These are phyloP conservation scores for Parsonsia alboflavescens DNA, from an alignment of 257 asterid species.

Conservation along the genomic window DNA sequence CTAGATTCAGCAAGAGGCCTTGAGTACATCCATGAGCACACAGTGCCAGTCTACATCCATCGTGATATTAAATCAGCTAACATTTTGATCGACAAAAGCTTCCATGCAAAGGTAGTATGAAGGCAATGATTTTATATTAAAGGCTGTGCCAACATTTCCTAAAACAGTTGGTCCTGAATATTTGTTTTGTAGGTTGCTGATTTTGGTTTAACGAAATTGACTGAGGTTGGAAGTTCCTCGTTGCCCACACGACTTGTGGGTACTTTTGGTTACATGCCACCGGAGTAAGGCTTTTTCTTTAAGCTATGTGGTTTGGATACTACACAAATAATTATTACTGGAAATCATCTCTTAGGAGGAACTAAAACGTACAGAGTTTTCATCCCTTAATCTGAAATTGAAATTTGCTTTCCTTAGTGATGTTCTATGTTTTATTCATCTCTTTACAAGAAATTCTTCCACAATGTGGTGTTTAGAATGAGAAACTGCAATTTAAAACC, in stretches of 20 bases:
- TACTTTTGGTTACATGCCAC: conserved; percentile 98
- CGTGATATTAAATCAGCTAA: conserved; percentile 97
- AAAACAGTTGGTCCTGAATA: conserved; percentile 6
- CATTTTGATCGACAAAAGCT: conserved; percentile 81
- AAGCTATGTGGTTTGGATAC: not conserved
- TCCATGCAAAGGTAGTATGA: conserved; percentile 71
- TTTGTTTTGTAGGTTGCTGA: conserved; percentile 74
- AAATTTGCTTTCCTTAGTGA: not conserved
- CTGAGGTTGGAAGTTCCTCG: conserved; percentile 83
- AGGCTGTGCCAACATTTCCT: conserved; percentile 15
- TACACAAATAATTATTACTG: not conserved
- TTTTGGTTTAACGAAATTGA: conserved; percentile 85
- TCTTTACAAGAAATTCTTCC: not conserved
- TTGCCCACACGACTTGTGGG: conserved; percentile 91
- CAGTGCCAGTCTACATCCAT: conserved; percentile 90
- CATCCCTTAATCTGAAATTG: not conserved
- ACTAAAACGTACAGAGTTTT: not conserved
- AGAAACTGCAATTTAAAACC: not conserved
- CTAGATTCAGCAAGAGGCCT: conserved; percentile 98
- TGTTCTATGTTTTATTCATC: not conserved
- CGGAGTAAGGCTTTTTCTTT: conserved; percentile 61
- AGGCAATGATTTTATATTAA: conserved; percentile 17
- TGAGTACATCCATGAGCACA: conserved; percentile 96
- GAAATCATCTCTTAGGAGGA: not conserved
- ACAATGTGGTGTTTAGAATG: not conserved